Conservation (phyloP, 176 grass and related monocot genomes). For the Aegilops umbellulata region DNA sequence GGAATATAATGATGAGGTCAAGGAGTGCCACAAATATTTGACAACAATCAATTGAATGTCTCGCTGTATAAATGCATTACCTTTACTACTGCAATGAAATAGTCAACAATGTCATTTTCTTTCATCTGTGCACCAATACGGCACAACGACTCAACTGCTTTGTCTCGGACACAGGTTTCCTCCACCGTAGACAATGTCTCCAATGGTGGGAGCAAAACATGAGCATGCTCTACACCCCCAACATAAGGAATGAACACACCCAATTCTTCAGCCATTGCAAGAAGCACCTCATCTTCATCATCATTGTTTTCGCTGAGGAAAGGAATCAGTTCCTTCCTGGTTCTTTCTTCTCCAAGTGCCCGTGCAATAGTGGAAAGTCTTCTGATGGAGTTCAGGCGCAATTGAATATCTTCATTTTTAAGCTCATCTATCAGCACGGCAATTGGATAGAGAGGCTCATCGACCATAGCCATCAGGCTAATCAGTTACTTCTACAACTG, state of each 20-base stretch:
- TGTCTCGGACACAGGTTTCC: constrained; percentile 94
- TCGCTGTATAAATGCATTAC: constrained; percentile 14
- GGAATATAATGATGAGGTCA: neutral
- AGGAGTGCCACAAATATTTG: neutral
- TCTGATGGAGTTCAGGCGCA: constrained; percentile 89
- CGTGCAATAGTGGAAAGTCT: constrained; percentile 89
- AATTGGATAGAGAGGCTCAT: constrained; percentile 90
- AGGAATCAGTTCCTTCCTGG: constrained; percentile 91
- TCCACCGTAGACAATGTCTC: constrained; percentile 90
- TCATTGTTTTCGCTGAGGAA: constrained; percentile 98
- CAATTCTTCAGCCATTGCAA: constrained; percentile 95
- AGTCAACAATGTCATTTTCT: constrained; percentile 80
- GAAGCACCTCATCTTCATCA: constrained; percentile 96
- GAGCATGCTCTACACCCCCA: constrained; percentile 82
- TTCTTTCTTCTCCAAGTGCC: constrained; percentile 90
- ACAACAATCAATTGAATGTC: neutral
- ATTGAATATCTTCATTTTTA: constrained; percentile 96
- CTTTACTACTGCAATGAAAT: constrained; percentile 74
- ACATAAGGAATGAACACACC: constrained; percentile 97
- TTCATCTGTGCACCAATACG: constrained; percentile 93
- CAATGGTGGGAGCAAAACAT: constrained; percentile 78
- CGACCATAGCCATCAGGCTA: constrained; percentile 67
- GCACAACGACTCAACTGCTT: constrained; percentile 89
- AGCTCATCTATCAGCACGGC: constrained; percentile 91
- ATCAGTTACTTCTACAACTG: constrained; percentile 21